A percentile compares a stretch with the other conserved stretches of the same genome.
These are phyloP conservation scores for Kwoniella heveanensis DNA, from an alignment of 768 basidiomycete genomes.

Conservation along the genomic window DNA sequence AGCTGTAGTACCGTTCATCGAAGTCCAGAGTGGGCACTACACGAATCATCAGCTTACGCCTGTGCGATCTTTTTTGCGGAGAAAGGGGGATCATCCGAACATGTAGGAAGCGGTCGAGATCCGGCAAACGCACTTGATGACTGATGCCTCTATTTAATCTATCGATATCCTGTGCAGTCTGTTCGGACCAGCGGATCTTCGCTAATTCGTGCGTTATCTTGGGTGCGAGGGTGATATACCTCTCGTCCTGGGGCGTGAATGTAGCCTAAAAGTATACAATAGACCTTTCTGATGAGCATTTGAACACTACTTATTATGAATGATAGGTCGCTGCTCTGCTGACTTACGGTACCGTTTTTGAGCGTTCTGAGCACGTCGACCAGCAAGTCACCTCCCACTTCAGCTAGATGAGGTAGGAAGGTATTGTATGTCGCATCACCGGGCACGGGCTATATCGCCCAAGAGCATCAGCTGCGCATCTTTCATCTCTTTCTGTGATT, in stretches of 20 bases:
- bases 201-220: conserved; percentile 64
- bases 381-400: conserved; percentile 69
- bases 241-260: conserved; percentile 60
- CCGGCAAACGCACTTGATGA: conserved; percentile 65
- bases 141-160: conserved; percentile 66
- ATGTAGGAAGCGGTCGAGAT: no score
- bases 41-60: conserved; percentile 19
- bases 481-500: background rate
- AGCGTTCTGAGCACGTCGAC: conserved; percentile 71
- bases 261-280: conserved; percentile 60
- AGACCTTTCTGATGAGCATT: no score
- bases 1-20: conserved; percentile 54
- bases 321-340: no score
- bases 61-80: background rate
- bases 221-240: conserved; percentile 62
- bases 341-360: conserved; percentile 62
- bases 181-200: conserved; percentile 63
- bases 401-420: conserved; percentile 66
- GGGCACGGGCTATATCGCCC: conserved; percentile 61
- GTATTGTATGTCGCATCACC: conserved; percentile 61
- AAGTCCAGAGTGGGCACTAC: conserved; percentile 41
- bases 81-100: conserved; percentile 30
- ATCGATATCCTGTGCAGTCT: conserved; percentile 65
- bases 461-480: background rate
- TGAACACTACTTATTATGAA: no score